Evolutionary conservation across 106 monocot species (phyloP).

Genomic region (Platanthera guangdongensis): DNA sequence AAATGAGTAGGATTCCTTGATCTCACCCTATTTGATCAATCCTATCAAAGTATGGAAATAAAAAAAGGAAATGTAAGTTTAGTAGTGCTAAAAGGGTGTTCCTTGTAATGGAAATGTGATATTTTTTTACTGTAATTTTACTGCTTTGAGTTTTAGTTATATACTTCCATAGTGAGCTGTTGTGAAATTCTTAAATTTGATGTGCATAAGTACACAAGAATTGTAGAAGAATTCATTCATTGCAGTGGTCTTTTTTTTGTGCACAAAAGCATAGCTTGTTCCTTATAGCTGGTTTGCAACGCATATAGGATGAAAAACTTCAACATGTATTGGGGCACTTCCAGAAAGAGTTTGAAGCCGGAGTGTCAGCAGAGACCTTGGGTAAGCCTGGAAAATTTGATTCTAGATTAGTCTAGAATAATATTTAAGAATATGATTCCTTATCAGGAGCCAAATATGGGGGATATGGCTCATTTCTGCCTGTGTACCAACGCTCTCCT

Average conservation of each 20-base stretch:
- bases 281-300: background rate
- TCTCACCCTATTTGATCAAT: background rate
- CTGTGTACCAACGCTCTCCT: conserved; percentile 65
- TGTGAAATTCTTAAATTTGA: background rate
- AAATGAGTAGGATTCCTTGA: too few relatives aligned
- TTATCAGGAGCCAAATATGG: conserved; percentile 79
- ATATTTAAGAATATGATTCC: conserved; percentile 18
- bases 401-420: conserved; percentile 9
- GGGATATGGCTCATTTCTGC: conserved; percentile 89
- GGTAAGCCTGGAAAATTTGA: conserved; percentile 37
- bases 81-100: background rate
- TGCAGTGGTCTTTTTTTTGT: background rate
- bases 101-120: background rate
- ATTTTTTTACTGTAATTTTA: background rate
- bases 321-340: conserved; percentile 69
- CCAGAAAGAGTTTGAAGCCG: conserved; percentile 79
- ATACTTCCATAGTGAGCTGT: background rate
- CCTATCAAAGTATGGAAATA: background rate
- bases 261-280: background rate
- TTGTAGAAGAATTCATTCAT: background rate
- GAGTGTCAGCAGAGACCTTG: conserved; percentile 67
- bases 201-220: background rate
- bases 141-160: background rate
- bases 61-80: background rate
- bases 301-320: conserved; percentile 75